Percentiles rank a stretch among this genome's conserved stretches.
Conservation (phyloP, 2,329 filamentous ascomycete species). For the Aspergillus clavatus region DNA sequence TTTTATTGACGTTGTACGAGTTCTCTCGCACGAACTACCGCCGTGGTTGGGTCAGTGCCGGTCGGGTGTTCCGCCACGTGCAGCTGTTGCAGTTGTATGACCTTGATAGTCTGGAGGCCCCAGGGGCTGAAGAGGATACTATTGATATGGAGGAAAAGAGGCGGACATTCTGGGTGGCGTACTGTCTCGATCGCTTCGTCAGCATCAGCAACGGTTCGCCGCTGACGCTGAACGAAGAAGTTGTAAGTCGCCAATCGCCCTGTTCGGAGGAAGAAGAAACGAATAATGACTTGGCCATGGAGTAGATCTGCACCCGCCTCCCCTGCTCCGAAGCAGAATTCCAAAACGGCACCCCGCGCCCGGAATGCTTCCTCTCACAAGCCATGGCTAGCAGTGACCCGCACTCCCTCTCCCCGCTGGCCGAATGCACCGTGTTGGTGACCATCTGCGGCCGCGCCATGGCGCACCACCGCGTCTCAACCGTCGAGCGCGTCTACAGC, state of each 20-base stretch:
- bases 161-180: slow-evolving; percentile 41
- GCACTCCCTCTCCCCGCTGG: slow-evolving; percentile 24
- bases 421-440: slow-evolving; percentile 31
- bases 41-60: too few relatives aligned
- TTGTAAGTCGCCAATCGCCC: slow-evolving; percentile 13
- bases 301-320: slow-evolving; percentile 25
- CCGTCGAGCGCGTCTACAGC: too few relatives aligned
- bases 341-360: slow-evolving; percentile 27
- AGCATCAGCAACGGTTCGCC: slow-evolving; percentile 29
- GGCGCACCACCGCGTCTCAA: too few relatives aligned
- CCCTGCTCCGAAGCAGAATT: slow-evolving; percentile 35
- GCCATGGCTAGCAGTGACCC: slow-evolving; percentile 17
- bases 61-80: not conserved
- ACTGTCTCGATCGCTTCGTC: slow-evolving; percentile 35
- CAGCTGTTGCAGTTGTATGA: slow-evolving; percentile 17
- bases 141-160: slow-evolving; percentile 31
- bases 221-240: slow-evolving; percentile 25
- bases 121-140: slow-evolving; percentile 3
- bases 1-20: slow-evolving; percentile 32
- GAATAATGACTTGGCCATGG: too few relatives aligned
- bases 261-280: too few relatives aligned
- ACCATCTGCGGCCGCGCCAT: slow-evolving; percentile 9
- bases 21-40: too few relatives aligned
- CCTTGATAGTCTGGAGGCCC: slow-evolving; percentile 7
- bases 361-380: slow-evolving; percentile 29